Base-by-base conservation (phyloP, 441 rosid species). In the Pelargonium cotyledonis region DNA sequence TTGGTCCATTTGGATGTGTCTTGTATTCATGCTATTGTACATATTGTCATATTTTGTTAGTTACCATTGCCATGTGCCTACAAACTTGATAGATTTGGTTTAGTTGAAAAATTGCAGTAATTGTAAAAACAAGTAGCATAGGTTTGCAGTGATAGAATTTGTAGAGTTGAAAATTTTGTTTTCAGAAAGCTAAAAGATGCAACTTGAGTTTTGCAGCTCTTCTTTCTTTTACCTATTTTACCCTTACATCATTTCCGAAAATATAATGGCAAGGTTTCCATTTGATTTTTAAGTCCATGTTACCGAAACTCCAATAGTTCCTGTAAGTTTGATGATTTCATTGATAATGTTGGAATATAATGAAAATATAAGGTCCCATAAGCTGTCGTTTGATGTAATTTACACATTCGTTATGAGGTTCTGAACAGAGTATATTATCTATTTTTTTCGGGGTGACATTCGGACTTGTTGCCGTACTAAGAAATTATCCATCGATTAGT, bases 161-260 rank as follows among this genome's bases (percentile, higher is more conserved):
- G 7, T 51, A 11, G 15, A 51, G 58, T 51, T n/a, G 58, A n/a
- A 51, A 14, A 51, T 6, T 35, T 0, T 51, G 58, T 51, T 51
- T 51, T 51, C 18, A 51, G 58, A 51, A 51, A 51, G 58, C 58
- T 51, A 16, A 51, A 51, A 51, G 58, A 51, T 51, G 58, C 58
- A 51, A 16, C 58, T 51, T 5, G 58, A 51, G 58, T 51, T 51
- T 51, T 51, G 19, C n/a, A 53, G 21, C 18, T 15, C n/a, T 53
- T 53, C 7, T 53, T 53, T 15, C 60, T 53, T 6, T 53, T n/a
- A 15, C 60, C 16, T 53, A n/a, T 53, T 6, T 53, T 16, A 7
- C 60, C 6, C 60, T 15, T 53, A 53, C 60, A 16, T 53, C 60
- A 15, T 53, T 38, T 6, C 8, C 18, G 14, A n/a, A 53, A 53